Evolutionary conservation across 805 yeast genomes (phyloP).

Genomic region (Blastobotrys americana): DNA sequence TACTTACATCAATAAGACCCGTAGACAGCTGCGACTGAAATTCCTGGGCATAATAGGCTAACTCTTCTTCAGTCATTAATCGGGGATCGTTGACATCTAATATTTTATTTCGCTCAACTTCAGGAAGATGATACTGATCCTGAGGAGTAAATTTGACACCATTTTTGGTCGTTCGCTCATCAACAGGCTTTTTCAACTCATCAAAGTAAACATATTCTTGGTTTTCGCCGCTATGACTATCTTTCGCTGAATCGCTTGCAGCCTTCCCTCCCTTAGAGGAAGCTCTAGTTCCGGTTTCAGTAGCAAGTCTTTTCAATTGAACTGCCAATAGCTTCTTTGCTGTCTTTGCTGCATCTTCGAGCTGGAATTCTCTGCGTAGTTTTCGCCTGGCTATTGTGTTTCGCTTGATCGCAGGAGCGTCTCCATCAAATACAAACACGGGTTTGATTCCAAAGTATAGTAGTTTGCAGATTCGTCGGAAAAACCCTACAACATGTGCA

Average conservation of each 20-base stretch:
- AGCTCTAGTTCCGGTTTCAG: constrained; percentile 13
- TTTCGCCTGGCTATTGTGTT: constrained; percentile 68
- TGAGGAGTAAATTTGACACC: constrained; percentile 38
- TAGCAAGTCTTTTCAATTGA: constrained; percentile 59
- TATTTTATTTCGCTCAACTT: constrained; percentile 40
- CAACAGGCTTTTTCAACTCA: constrained; percentile 29
- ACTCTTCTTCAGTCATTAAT: constrained; percentile 65
- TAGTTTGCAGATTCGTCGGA: constrained; percentile 84
- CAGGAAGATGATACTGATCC: constrained; percentile 86
- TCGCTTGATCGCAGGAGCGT: constrained; percentile 77
- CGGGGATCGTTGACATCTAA: constrained; percentile 59
- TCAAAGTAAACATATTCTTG: constrained; percentile 30
- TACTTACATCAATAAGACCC: constrained; percentile 30
- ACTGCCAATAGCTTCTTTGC: constrained; percentile 77
- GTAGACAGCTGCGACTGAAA: constrained; percentile 46
- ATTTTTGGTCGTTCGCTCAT: not conserved
- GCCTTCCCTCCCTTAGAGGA: constrained; percentile 9
- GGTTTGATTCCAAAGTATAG: constrained; percentile 82
- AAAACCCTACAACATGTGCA: constrained; percentile 93
- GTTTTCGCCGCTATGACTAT: constrained; percentile 1
- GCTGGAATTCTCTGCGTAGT: constrained; percentile 65
- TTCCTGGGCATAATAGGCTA: constrained; percentile 50
- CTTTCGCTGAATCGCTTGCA: not conserved
- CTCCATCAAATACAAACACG: constrained; percentile 92
- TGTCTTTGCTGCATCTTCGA: constrained; percentile 60